Conservation (phyloP, 352 stramenopile species). For the Globisporangium irregulare region DNA sequence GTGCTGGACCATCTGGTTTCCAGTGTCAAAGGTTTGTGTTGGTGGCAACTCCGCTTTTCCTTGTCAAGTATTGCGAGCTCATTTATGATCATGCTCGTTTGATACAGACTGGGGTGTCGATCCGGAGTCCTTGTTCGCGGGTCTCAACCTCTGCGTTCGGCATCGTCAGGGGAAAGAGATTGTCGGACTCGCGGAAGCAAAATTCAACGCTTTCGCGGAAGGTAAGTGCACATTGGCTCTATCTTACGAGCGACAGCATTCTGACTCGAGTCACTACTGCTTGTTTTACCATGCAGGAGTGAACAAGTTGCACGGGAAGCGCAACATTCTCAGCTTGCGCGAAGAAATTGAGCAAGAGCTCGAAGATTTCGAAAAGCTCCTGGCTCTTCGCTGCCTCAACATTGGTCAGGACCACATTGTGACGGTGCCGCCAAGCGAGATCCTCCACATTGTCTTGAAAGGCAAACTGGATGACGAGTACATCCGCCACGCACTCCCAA, state of each 20-base stretch:
- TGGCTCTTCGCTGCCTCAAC: slow-evolving; percentile 62
- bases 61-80: not conserved
- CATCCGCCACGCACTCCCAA: slow-evolving; percentile 52
- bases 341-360: slow-evolving; percentile 71
- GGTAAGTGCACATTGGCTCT: not conserved
- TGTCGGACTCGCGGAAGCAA: slow-evolving; percentile 34
- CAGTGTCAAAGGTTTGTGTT: slow-evolving; percentile 48
- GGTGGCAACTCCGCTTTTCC: not conserved
- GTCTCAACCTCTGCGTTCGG: slow-evolving; percentile 57
- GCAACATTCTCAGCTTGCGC: slow-evolving; percentile 43
- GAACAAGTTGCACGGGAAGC: slow-evolving; percentile 53
- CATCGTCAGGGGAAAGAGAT: slow-evolving; percentile 44
- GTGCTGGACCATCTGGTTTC: slow-evolving; percentile 53
- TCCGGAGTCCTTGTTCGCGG: slow-evolving; percentile 57
- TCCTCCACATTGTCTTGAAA: slow-evolving; percentile 58
- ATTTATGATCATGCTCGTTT: not conserved
- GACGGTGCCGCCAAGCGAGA: slow-evolving; percentile 45
- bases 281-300: slow-evolving; percentile 25
- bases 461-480: slow-evolving; percentile 55
- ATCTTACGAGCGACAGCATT: slow-evolving; percentile 12
- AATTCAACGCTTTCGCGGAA: slow-evolving; percentile 53
- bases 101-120: slow-evolving; percentile 66
- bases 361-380: slow-evolving; percentile 59
- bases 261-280: not conserved
- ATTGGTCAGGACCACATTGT: slow-evolving; percentile 38